Conservation (phyloP, 177 flowering plant species). For the Vitis hybrid region DNA sequence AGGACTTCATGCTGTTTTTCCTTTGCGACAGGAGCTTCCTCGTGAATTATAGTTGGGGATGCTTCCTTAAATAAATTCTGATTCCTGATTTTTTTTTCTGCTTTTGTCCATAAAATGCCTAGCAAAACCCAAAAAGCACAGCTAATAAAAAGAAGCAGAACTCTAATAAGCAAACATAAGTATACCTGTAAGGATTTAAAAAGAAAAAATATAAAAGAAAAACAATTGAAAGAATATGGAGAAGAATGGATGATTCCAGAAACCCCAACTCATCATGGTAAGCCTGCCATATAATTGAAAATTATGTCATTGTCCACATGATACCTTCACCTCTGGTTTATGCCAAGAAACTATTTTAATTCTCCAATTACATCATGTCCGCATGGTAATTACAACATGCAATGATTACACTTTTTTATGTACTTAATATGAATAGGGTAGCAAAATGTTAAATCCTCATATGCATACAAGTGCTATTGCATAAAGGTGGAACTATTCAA, state of each 20-base stretch:
- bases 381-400: neutral
- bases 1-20: slow-evolving; percentile 40
- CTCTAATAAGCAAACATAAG: neutral
- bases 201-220: neutral
- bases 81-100: slow-evolving; percentile 23
- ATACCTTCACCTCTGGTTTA: neutral
- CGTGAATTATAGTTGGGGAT: slow-evolving; percentile 11
- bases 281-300: too few species aligned
- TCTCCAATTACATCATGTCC: neutral
- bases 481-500: neutral
- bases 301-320: too few species aligned
- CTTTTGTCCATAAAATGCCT: slow-evolving; percentile 46
- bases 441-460: neutral
- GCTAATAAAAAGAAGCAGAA: neutral
- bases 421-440: too few species aligned
- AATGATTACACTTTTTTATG: too few species aligned
- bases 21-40: slow-evolving; percentile 12
- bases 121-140: neutral
- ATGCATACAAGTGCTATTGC: neutral
- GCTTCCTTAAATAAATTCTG: slow-evolving; percentile 15
- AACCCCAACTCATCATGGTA: neutral
- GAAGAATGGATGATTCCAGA: neutral
- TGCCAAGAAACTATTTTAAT: neutral
- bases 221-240: too few species aligned
- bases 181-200: neutral